A percentile compares a stretch with the other conserved stretches of the same genome.
phyloP scores from a whole-genome alignment of 1,284 basidiomycete species.

The Taiwanofungus camphoratus region DNA sequence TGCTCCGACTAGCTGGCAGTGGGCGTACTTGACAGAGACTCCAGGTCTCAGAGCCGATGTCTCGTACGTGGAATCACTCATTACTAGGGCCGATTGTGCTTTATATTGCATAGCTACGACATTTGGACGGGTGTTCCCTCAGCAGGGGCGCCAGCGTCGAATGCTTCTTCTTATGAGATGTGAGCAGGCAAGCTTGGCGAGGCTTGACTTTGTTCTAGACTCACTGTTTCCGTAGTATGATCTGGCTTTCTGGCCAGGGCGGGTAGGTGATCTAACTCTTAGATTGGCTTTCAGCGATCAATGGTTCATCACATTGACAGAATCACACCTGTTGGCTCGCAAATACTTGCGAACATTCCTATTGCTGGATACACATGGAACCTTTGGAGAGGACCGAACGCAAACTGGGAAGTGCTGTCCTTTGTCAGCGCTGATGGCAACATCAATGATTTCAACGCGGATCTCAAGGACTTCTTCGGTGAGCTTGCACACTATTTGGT shows the following conservation, averaged over 20 bases:
- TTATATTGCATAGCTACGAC: constrained; percentile 37
- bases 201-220: background rate
- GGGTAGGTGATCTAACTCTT: constrained; percentile 31
- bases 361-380: constrained; percentile 51
- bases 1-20: constrained; percentile 47
- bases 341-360: constrained; percentile 35
- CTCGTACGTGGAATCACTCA: constrained; percentile 30
- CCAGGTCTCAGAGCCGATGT: constrained; percentile 48
- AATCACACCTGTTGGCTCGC: constrained; percentile 51
- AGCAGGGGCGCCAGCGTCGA: constrained; percentile 40
- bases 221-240: constrained; percentile 37
- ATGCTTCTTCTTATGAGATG: constrained; percentile 51
- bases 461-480: constrained; percentile 55
- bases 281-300: background rate
- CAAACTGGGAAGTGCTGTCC: constrained; percentile 51
- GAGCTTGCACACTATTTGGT: no score
- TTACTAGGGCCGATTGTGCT: background rate
- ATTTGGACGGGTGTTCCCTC: constrained; percentile 46
- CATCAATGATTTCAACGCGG: constrained; percentile 47
- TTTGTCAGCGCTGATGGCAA: constrained; percentile 46
- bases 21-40: constrained; percentile 42
- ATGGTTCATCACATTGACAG: constrained; percentile 28
- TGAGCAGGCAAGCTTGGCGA: constrained; percentile 26
- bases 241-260: constrained; percentile 56
- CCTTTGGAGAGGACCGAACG: constrained; percentile 50